phyloP scores from a whole-genome alignment of 1,284 basidiomycete species.

The Inonotus hispidus region DNA sequence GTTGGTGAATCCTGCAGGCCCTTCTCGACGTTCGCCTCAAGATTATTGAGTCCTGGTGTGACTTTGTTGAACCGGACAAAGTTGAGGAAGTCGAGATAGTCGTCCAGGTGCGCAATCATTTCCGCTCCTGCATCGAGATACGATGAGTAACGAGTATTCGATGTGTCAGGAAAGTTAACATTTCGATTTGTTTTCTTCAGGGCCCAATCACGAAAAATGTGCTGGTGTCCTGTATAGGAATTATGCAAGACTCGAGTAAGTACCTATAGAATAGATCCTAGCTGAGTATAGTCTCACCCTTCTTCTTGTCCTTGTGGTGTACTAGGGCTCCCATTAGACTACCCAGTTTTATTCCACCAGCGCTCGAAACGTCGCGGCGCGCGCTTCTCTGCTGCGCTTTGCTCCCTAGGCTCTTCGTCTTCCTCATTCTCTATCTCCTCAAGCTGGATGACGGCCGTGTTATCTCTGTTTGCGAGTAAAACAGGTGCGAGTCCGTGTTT shows the following conservation, averaged over 20 bases:
- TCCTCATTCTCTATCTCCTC: not conserved
- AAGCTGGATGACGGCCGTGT: not conserved
- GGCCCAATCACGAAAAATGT: conserved; percentile 23
- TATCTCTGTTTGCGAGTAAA: not conserved
- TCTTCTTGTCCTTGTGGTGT: conserved; percentile 32
- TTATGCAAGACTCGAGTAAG: too few relatives aligned
- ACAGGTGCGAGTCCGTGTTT: not conserved
- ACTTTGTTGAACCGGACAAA: not conserved
- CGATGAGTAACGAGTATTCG: not conserved
- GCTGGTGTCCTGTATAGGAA: too few relatives aligned
- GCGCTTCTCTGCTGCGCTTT: conserved; percentile 18
- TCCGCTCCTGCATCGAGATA: not conserved
- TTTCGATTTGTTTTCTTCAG: not conserved
- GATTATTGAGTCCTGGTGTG: conserved; percentile 9
- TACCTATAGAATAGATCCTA: too few relatives aligned
- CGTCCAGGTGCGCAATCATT: not conserved
- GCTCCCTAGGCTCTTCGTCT: not conserved
- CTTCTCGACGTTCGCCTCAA: conserved; percentile 12
- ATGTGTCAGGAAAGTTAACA: conserved; percentile 14
- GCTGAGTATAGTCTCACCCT: too few relatives aligned
- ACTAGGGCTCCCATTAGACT: conserved; percentile 29
- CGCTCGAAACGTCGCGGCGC: conserved; percentile 24
- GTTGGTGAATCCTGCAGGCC: conserved; percentile 10
- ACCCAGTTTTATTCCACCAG: conserved; percentile 28
- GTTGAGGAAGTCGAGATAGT: not conserved